These are phyloP conservation scores for Trichomonascaceae sp. DNA, from an alignment of 1,139 yeast genomes.

Conservation along the genomic window DNA sequence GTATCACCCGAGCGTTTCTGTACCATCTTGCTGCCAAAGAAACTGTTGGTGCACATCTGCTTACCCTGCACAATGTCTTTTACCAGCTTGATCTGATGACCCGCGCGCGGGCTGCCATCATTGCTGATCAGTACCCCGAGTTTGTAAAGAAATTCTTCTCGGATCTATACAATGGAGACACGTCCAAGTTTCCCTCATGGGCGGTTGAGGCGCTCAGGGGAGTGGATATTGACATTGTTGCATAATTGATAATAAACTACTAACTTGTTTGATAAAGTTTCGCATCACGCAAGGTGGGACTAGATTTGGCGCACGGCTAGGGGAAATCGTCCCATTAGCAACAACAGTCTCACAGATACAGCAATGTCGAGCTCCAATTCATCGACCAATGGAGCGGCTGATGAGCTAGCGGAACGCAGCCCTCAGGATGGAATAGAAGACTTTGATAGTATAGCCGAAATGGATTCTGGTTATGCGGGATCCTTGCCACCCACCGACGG, in stretches of 20 bases:
- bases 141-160: slow-evolving; percentile 27
- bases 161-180: slow-evolving; percentile 23
- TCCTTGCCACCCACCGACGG: no score
- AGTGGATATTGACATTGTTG: slow-evolving; percentile 23
- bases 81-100: slow-evolving; percentile 33
- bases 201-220: slow-evolving; percentile 27
- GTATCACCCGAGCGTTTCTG: slow-evolving; percentile 27
- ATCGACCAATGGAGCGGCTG: no score
- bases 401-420: no score
- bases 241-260: neutral
- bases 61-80: slow-evolving; percentile 31
- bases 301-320: no score
- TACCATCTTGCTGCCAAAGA: slow-evolving; percentile 29
- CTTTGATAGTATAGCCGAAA: no score
- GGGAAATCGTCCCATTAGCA: no score
- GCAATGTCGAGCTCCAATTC: no score
- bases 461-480: neutral
- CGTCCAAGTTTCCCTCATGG: slow-evolving; percentile 28
- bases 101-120: slow-evolving; percentile 27
- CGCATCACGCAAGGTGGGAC: neutral
- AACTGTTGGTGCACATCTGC: slow-evolving; percentile 32
- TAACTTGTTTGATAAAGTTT: no score
- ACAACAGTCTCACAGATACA: no score
- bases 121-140: slow-evolving; percentile 27
- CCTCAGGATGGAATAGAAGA: no score